Conservation (phyloP, 345 rosid species). For the Brassica carinata region DNA sequence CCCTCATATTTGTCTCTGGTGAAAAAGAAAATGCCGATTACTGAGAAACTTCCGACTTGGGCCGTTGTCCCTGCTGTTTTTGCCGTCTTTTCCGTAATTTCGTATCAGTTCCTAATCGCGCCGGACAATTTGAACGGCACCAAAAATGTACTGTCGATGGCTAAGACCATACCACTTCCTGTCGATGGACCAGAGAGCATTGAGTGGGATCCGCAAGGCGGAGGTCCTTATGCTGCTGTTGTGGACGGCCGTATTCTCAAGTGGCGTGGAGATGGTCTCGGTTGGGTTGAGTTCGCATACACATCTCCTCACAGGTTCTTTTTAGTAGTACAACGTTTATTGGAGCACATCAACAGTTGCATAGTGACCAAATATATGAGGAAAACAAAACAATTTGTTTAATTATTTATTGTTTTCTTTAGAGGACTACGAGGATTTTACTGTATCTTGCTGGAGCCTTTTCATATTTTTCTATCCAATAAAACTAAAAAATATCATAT, state of each 20-base stretch:
- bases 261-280: conserved; percentile 40
- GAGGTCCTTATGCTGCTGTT: conserved; percentile 37
- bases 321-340: neutral
- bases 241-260: conserved; percentile 42
- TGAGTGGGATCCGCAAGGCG: conserved; percentile 37
- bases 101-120: neutral
- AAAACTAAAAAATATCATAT: too few species aligned
- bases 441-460: neutral
- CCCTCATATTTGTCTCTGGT: neutral
- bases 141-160: conserved; percentile 16
- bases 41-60: conserved; percentile 15
- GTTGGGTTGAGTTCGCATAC: conserved; percentile 48
- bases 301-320: conserved; percentile 4
- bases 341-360: neutral
- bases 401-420: neutral
- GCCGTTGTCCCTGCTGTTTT: neutral
- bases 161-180: conserved; percentile 34
- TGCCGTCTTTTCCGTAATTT: conserved; percentile 8
- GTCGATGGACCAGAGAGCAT: conserved; percentile 43
- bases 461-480: neutral
- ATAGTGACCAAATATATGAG: neutral
- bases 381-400: neutral
- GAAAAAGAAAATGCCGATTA: conserved; percentile 5
- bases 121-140: conserved; percentile 16
- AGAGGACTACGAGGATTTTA: neutral